These are phyloP conservation scores for Boletales sp. DNA, from an alignment of 768 basidiomycete genomes.

Conservation along the genomic window DNA sequence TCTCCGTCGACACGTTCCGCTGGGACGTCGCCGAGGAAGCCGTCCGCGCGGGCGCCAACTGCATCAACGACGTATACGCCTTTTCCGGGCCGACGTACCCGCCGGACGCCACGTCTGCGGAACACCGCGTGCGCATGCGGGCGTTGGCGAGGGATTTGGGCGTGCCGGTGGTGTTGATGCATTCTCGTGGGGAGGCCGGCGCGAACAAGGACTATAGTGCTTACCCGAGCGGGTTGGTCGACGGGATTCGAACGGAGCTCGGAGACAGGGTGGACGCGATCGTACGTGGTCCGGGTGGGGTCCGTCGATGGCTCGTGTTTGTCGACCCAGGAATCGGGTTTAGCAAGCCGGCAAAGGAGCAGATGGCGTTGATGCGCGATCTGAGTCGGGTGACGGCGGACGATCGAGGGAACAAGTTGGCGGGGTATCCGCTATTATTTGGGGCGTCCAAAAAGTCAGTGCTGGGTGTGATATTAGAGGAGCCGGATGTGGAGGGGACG, in stretches of 20 bases:
- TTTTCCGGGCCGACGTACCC: slow-evolving; percentile 64
- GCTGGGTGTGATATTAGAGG: slow-evolving; percentile 61
- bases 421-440: slow-evolving; percentile 64
- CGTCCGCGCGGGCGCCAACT: slow-evolving; percentile 79
- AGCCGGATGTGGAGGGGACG: slow-evolving; percentile 35
- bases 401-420: slow-evolving; percentile 43
- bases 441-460: slow-evolving; percentile 86
- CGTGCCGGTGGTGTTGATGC: slow-evolving; percentile 90
- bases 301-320: slow-evolving; percentile 85
- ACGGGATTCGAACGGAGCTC: slow-evolving; percentile 69
- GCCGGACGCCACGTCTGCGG: slow-evolving; percentile 29
- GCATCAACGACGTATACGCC: slow-evolving; percentile 90
- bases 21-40: slow-evolving; percentile 34
- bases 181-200: slow-evolving; percentile 83
- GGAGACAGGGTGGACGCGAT: slow-evolving; percentile 62
- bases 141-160: slow-evolving; percentile 55
- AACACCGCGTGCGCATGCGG: slow-evolving; percentile 59
- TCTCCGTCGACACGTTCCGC: slow-evolving; percentile 30
- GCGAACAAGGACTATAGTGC: slow-evolving; percentile 60
- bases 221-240: slow-evolving; percentile 52
- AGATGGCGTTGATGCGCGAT: slow-evolving; percentile 62
- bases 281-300: slow-evolving; percentile 63
- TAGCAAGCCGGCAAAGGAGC: slow-evolving; percentile 78
- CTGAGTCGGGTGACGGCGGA: slow-evolving; percentile 46
- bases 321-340: slow-evolving; percentile 94